phyloP scores from a whole-genome alignment of 1,284 basidiomycete species.

The Apiotrichum sp. region DNA sequence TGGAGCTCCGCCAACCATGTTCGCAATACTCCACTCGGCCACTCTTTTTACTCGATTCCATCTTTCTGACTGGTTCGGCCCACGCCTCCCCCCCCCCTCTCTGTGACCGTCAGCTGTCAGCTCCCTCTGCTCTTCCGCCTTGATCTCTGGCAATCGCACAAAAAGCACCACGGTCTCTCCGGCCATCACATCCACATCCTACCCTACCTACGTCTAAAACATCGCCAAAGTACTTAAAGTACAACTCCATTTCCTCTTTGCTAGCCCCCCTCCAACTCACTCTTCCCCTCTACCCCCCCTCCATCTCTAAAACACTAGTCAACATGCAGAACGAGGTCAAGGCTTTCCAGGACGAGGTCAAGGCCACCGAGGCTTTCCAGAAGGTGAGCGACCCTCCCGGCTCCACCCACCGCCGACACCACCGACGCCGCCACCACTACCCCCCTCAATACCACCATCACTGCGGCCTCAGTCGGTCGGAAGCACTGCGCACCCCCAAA shows the following conservation, averaged over 20 bases:
- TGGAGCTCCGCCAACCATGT: too few species aligned
- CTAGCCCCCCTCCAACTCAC: background rate
- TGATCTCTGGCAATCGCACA: too few species aligned
- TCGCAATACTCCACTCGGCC: too few species aligned
- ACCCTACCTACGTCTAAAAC: too few species aligned
- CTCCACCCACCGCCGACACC: background rate
- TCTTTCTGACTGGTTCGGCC: too few species aligned
- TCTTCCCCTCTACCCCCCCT: background rate
- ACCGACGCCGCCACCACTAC: slow-evolving; percentile 1
- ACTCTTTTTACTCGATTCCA: too few species aligned
- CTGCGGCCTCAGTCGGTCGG: background rate
- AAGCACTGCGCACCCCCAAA: too few species aligned
- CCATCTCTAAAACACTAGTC: background rate
- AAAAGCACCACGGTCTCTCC: background rate
- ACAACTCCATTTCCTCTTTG: background rate
- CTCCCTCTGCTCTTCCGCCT: too few species aligned
- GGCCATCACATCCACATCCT: background rate
- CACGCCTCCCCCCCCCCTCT: too few species aligned
- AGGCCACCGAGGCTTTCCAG: slow-evolving; percentile 83
- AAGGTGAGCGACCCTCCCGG: slow-evolving; percentile 55
- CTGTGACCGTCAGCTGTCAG: too few species aligned
- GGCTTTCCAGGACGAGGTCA: slow-evolving; percentile 72
- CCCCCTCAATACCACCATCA: background rate
- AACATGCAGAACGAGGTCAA: slow-evolving; percentile 33
- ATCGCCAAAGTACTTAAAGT: background rate